Conservation (phyloP, 2,329 filamentous ascomycete genomes). For the Teratosphaeriaceae sp. region DNA sequence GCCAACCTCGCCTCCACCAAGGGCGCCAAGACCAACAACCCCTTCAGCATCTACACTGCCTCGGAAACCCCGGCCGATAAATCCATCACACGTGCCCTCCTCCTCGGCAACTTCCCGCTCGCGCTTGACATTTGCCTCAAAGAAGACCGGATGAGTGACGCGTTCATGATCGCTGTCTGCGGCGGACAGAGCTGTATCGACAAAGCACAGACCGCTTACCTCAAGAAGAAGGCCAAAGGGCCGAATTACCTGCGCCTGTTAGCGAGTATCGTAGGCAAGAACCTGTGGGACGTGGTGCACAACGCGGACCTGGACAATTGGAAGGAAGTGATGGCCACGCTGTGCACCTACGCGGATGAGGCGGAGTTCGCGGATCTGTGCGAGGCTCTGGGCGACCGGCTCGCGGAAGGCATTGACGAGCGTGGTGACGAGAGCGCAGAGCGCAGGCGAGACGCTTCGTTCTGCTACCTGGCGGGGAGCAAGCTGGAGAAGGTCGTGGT, state of each 20-base stretch:
- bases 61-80: slow-evolving; percentile 80
- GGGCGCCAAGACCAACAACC: slow-evolving; percentile 86
- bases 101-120: slow-evolving; percentile 84
- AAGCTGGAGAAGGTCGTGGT: slow-evolving; percentile 95
- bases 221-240: slow-evolving; percentile 73
- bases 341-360: slow-evolving; percentile 92
- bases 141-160: slow-evolving; percentile 87
- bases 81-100: slow-evolving; percentile 76
- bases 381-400: slow-evolving; percentile 85
- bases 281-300: slow-evolving; percentile 96
- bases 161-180: slow-evolving; percentile 96
- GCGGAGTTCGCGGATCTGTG: slow-evolving; percentile 91
- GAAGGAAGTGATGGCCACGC: slow-evolving; percentile 93
- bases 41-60: slow-evolving; percentile 82
- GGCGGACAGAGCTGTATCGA: slow-evolving; percentile 89
- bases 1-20: slow-evolving; percentile 80
- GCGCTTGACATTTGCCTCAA: slow-evolving; percentile 84
- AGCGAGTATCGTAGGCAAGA: slow-evolving; percentile 88
- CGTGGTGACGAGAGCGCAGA: slow-evolving; percentile 44
- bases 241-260: slow-evolving; percentile 91
- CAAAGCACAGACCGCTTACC: slow-evolving; percentile 86
- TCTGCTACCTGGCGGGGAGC: slow-evolving; percentile 92
- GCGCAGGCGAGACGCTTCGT: slow-evolving; percentile 86
- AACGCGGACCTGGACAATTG: slow-evolving; percentile 89
- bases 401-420: slow-evolving; percentile 59